Percentiles rank a stretch among this genome's conserved stretches.
phyloP scores from a whole-genome alignment of 371 early-diverging fungal genomes.

The Rhizopus microsporus region DNA sequence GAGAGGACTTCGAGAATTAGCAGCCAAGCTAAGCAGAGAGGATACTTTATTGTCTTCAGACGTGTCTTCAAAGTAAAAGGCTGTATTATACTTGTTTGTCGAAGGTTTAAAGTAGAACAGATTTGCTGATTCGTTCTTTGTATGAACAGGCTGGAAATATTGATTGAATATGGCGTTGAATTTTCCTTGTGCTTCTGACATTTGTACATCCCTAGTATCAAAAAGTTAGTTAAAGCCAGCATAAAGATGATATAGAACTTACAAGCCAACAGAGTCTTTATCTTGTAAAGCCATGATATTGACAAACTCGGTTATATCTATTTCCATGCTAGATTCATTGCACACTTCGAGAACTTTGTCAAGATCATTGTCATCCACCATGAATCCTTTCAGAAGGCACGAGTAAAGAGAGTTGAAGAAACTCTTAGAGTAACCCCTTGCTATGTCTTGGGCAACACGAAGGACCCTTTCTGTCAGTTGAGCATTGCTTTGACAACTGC shows the following conservation, averaged over 20 bases:
- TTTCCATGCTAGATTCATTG: conserved; percentile 61
- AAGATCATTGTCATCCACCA: conserved; percentile 57
- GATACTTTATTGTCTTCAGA: conserved; percentile 37
- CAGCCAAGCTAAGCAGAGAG: conserved; percentile 48
- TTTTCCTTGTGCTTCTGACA: conserved; percentile 42
- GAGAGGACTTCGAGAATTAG: conserved; percentile 56
- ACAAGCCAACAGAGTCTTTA: conserved; percentile 41
- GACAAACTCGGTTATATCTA: conserved; percentile 74
- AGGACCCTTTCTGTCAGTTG: conserved; percentile 34
- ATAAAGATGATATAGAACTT: conserved; percentile 7
- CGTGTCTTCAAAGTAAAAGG: conserved; percentile 5
- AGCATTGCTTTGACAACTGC: conserved; percentile 19
- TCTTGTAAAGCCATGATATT: conserved; percentile 59
- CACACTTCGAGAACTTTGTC: conserved; percentile 59
- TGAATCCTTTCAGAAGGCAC: conserved; percentile 59
- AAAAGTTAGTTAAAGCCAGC: not conserved
- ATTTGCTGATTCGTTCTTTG: conserved; percentile 37
- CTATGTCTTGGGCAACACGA: conserved; percentile 39
- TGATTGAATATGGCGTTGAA: conserved; percentile 61
- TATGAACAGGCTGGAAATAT: conserved; percentile 61
- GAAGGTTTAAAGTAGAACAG: conserved; percentile 70
- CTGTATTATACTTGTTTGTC: conserved; percentile 29
- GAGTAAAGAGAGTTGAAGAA: conserved; percentile 68
- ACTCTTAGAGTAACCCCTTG: conserved; percentile 52
- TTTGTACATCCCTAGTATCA: conserved; percentile 34